Percentiles rank a stretch among this genome's conserved stretches.
Conservation (phyloP, 176 grass and related monocot species). For the Echinochloa phyllopogon region DNA sequence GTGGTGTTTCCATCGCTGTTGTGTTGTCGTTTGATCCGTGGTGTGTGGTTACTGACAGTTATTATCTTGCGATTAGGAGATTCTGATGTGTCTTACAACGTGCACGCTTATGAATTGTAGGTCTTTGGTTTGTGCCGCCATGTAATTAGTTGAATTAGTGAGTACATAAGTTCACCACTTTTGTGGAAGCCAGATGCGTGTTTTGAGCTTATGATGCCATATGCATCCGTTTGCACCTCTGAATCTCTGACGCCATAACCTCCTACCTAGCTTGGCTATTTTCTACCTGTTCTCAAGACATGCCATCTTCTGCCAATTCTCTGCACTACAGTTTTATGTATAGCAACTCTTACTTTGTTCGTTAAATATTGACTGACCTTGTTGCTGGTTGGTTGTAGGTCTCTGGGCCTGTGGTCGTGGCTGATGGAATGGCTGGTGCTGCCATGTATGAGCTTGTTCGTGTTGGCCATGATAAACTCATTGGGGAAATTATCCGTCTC, state of each 20-base stretch:
- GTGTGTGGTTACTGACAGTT: neutral
- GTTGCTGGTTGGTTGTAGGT: constrained; percentile 49
- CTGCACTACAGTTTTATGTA: neutral
- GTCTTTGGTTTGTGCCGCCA: neutral
- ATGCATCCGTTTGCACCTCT: neutral
- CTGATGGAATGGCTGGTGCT: constrained; percentile 88
- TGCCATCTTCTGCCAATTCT: neutral
- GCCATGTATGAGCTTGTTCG: constrained; percentile 69
- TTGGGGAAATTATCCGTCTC: constrained; percentile 65
- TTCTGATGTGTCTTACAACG: neutral
- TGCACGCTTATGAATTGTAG: neutral
- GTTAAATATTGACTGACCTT: neutral
- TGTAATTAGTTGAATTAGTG: neutral
- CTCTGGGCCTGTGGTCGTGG: constrained; percentile 90
- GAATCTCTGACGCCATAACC: neutral
- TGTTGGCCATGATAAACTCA: constrained; percentile 61
- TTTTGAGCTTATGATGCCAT: constrained; percentile 2
- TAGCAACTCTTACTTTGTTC: neutral
- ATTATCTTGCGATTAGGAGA: neutral
- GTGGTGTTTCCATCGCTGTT: neutral
- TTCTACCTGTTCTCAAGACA: neutral
- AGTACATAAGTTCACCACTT: neutral
- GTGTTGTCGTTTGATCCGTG: constrained; percentile 12
- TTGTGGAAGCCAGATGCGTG: neutral
- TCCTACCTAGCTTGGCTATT: neutral